phyloP scores from a whole-genome alignment of 345 rosid genomes.

The Brassica cretica region DNA sequence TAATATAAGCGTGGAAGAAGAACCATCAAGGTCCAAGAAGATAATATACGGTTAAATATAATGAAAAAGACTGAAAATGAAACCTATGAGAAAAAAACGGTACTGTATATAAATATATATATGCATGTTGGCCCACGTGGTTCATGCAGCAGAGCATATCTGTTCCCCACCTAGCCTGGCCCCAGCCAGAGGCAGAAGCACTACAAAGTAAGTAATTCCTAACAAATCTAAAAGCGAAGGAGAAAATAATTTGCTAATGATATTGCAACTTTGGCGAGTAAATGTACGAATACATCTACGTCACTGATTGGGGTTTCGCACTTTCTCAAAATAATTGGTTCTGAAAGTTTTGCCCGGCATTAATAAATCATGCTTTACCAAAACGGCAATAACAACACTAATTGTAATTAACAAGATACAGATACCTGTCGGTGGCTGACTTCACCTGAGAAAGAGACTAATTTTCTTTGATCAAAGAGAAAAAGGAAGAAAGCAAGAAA shows the following conservation, averaged over 20 bases:
- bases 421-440: conserved; percentile 25
- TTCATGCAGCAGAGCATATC: conserved; percentile 40
- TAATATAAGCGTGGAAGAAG: conserved; percentile 26
- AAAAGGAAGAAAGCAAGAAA: background rate
- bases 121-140: conserved; percentile 43
- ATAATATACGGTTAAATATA: background rate
- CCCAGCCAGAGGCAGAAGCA: conserved; percentile 26
- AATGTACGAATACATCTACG: background rate
- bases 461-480: background rate
- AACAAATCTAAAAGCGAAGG: conserved; percentile 20
- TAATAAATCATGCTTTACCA: background rate
- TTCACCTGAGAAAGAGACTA: conserved; percentile 5
- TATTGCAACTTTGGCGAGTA: conserved; percentile 14
- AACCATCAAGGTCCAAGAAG: background rate
- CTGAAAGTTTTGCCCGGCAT: conserved; percentile 10
- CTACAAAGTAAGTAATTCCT: conserved; percentile 13
- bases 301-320: conserved; percentile 9
- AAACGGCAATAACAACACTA: conserved; percentile 23
- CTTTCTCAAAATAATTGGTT: conserved; percentile 29
- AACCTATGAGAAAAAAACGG: conserved; percentile 19
- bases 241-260: background rate
- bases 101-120: conserved; percentile 12
- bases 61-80: background rate
- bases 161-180: conserved; percentile 41
- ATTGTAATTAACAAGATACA: background rate